Percentiles rank a stretch among this genome's conserved stretches.
Conservation (phyloP, 768 basidiomycete species). For the Psilocybe tampanensis region DNA sequence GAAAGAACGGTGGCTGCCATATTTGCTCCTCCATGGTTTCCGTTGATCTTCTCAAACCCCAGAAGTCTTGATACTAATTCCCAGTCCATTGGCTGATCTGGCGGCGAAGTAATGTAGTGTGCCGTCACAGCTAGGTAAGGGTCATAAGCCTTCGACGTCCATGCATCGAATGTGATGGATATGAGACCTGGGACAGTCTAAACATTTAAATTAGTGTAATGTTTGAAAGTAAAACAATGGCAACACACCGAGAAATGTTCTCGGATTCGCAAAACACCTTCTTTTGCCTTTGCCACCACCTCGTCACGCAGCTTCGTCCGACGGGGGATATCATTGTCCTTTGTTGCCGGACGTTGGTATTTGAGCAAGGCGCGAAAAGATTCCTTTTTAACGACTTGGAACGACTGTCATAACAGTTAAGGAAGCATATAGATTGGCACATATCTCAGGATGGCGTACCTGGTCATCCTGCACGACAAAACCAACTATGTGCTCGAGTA, state of each 20-base stretch:
- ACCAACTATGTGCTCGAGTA: constrained; percentile 22
- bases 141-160: constrained; percentile 20
- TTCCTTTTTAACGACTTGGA: constrained; percentile 18
- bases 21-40: constrained; percentile 18
- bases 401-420: constrained; percentile 17
- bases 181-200: constrained; percentile 15
- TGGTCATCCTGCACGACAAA: constrained; percentile 25
- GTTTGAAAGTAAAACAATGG: too few relatives aligned
- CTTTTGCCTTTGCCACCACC: constrained; percentile 12
- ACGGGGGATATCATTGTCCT: constrained; percentile 22
- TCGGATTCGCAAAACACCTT: constrained; percentile 1
- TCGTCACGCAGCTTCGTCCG: constrained; percentile 22
- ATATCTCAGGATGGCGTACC: neutral
- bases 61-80: constrained; percentile 13
- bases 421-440: too few relatives aligned
- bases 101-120: constrained; percentile 19
- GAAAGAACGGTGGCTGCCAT: constrained; percentile 3
- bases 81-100: constrained; percentile 12
- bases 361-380: constrained; percentile 20
- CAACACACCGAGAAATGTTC: constrained; percentile 5
- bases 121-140: constrained; percentile 19
- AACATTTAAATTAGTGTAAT: neutral
- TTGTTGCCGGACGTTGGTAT: constrained; percentile 17
- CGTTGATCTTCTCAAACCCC: constrained; percentile 14
- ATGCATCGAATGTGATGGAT: constrained; percentile 22